Conservation (phyloP, 306 rosid species). For the Vigna reflexopilosa region DNA sequence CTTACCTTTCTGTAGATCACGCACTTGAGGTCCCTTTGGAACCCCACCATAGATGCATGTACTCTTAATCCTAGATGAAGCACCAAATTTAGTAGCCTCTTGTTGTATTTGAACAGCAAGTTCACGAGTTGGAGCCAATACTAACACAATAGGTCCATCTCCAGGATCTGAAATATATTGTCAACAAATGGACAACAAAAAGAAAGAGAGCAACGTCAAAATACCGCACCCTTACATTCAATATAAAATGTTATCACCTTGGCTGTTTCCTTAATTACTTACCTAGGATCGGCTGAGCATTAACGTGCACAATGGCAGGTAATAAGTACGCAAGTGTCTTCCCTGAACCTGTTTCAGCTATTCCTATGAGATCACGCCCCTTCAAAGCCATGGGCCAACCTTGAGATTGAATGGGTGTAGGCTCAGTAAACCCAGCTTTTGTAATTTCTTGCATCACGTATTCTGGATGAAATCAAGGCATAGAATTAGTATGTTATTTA, state of each 20-base stretch:
- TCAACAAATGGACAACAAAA: slow-evolving; percentile 22
- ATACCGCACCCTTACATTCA: neutral
- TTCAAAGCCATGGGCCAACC: slow-evolving; percentile 99
- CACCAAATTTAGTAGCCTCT: slow-evolving; percentile 92
- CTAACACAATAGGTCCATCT: slow-evolving; percentile 97
- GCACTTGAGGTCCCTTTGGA: slow-evolving; percentile 99
- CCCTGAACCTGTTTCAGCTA: slow-evolving; percentile 99
- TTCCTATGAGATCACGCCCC: slow-evolving; percentile 97
- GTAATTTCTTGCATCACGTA: slow-evolving; percentile 87
- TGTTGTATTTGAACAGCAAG: slow-evolving; percentile 98
- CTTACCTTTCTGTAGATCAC: slow-evolving; percentile 97
- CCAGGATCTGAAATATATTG: slow-evolving; percentile 73
- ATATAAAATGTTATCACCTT: slow-evolving; percentile 22
- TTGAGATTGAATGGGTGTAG: slow-evolving; percentile 98
- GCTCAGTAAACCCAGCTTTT: slow-evolving; percentile 92
- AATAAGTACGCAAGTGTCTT: slow-evolving; percentile 95
- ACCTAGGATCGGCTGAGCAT: slow-evolving; percentile 96
- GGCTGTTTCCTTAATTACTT: slow-evolving; percentile 36
- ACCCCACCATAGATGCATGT: slow-evolving; percentile 99
- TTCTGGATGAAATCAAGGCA: slow-evolving; percentile 53
- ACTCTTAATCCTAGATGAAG: slow-evolving; percentile 94
- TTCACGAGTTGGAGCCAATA: slow-evolving; percentile 98
- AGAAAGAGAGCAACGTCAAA: slow-evolving; percentile 17
- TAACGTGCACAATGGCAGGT: slow-evolving; percentile 98
- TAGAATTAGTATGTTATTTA: slow-evolving; percentile 29